Percentiles rank a stretch among this genome's conserved stretches.
Conservation (phyloP, 2,329 filamentous ascomycete species). For the Alternaria consortialis region DNA sequence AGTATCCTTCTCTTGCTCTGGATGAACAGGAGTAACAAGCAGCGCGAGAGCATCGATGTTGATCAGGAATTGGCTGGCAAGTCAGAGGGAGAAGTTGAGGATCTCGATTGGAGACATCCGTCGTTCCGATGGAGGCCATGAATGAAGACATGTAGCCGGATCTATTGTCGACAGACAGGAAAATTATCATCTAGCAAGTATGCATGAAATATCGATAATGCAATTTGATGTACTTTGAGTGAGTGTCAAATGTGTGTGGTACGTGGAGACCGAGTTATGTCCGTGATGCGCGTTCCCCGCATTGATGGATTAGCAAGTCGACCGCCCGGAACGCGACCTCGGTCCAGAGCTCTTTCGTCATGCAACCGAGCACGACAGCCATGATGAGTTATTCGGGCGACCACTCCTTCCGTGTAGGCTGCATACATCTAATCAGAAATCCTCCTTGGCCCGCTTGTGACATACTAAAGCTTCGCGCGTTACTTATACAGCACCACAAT, state of each 20-base stretch:
- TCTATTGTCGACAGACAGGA: too few species aligned
- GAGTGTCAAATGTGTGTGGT: not conserved
- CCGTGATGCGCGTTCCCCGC: conserved; percentile 18
- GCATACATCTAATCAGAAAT: not conserved
- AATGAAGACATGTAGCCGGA: not conserved
- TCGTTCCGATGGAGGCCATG: conserved; percentile 68
- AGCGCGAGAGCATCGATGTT: conserved; percentile 63
- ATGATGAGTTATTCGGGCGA: conserved; percentile 2
- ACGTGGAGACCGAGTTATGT: conserved; percentile 1
- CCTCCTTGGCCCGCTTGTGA: not conserved
- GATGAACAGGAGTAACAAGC: conserved; percentile 71
- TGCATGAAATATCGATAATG: not conserved
- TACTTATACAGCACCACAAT: not conserved
- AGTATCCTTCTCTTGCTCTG: conserved; percentile 63
- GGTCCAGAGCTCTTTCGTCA: conserved; percentile 21
- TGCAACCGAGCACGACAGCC: conserved; percentile 16
- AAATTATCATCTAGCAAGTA: not conserved
- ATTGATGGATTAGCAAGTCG: conserved; percentile 2
- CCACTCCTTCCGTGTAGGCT: not conserved
- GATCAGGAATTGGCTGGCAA: conserved; percentile 66
- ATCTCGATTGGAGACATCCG: conserved; percentile 62
- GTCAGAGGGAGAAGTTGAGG: conserved; percentile 38
- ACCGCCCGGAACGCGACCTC: conserved; percentile 14
- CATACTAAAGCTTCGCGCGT: not conserved
- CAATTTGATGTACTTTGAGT: not conserved